Base-by-base conservation (phyloP, 202 grass and related monocot genomes). In the Carex arenaria region DNA sequence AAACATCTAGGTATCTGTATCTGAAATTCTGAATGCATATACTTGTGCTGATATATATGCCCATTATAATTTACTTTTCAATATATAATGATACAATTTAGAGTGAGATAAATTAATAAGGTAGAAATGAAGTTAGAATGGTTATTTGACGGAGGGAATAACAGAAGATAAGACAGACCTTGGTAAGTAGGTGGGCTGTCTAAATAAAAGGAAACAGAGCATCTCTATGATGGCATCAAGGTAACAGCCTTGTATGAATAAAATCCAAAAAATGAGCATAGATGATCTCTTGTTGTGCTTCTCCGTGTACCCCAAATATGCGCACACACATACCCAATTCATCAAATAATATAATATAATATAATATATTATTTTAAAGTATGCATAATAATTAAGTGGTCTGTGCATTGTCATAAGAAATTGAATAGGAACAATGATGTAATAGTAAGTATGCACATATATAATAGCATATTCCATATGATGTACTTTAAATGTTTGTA, bases 181-280 rank as follows among this genome's bases (percentile, higher is more conserved):
- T 12, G 73, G 60, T 26, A 26, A 26, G 60, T 59, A 15, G 61
- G 60, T 81, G 62, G 57, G 18, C 7, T 62, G 57, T 81, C 36
- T 45, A 65, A 65, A 81, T 64, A 11, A 66, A 81, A 81, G 57
- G 79, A 5, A 81, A 51, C 79, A 81, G n/a, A 64, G 79, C 79
- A 81, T 66, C 61, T 64, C 79, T 20, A 52, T 65, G 79, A 66
- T 81, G 79, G 61, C 79, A 81, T 81, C 79, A 64, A 81, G 61
- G 60, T 65, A 81, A 81, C 79, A 81, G 60, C 78, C 34, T 9
- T 18, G 7, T 47, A 81, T 81, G 51, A 31, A 77, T 81, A 65
- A 31, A 77, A 59, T 38, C 73, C 53, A 36, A 34, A 77, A 53
- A 30, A 30, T 28, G 22, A 30, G 26, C n/a, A 28, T 10, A 53